A percentile compares a stretch with the other conserved stretches of the same genome.
These are phyloP conservation scores for Ceratocystis smalleyi DNA, from an alignment of 2,329 filamentous ascomycete species.

Conservation along the genomic window DNA sequence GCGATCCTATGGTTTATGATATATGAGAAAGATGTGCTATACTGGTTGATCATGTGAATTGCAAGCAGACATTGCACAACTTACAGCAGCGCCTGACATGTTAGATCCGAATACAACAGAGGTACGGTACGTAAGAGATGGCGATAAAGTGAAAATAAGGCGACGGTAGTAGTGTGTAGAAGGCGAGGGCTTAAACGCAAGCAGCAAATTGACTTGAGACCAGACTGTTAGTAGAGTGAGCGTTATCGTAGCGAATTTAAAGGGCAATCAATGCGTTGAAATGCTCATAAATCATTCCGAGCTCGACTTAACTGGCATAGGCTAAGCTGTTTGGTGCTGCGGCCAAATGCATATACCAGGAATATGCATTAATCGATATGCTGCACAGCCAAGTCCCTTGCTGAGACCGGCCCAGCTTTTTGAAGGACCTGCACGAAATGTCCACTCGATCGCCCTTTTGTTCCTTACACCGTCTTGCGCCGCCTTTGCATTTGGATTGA, in stretches of 20 bases:
- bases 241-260: neutral
- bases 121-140: neutral
- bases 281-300: neutral
- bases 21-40: neutral
- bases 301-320: neutral
- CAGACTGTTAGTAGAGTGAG: neutral
- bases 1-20: conserved; percentile 47
- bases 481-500: neutral
- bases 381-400: neutral
- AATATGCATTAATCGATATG: neutral
- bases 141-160: neutral
- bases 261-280: neutral
- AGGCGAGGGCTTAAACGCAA: neutral
- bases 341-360: neutral
- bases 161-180: neutral
- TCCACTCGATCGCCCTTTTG: neutral
- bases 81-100: conserved; percentile 30
- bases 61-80: conserved; percentile 16
- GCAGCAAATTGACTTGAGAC: neutral
- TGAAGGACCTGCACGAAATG: neutral
- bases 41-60: neutral
- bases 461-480: neutral
- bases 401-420: neutral
- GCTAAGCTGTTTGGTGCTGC: neutral
- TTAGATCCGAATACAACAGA: neutral